Conservation (phyloP, 768 basidiomycete species). For the Lentinus tigrinus region DNA sequence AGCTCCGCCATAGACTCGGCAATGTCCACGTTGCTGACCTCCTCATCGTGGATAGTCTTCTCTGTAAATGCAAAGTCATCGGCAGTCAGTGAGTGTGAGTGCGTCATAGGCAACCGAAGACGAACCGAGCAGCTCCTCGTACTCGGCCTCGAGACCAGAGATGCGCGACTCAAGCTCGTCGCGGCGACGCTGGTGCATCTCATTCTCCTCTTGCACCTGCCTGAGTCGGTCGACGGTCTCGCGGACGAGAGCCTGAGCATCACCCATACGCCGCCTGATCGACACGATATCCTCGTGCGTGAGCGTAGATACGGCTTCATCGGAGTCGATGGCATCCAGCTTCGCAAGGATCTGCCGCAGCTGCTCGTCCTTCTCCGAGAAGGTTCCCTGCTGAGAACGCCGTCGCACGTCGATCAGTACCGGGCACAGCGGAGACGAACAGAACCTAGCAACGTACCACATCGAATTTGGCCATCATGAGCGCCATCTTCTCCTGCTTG, state of each 20-base stretch:
- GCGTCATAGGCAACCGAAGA: slow-evolving; percentile 3
- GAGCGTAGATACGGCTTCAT: slow-evolving; percentile 50
- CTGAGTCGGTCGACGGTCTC: slow-evolving; percentile 89
- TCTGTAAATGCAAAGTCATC: slow-evolving; percentile 46
- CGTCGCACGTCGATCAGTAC: background rate
- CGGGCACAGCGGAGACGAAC: background rate
- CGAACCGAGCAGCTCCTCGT: slow-evolving; percentile 93
- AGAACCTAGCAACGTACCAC: slow-evolving; percentile 50
- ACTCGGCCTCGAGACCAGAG: slow-evolving; percentile 82
- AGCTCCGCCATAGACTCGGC: slow-evolving; percentile 86
- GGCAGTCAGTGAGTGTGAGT: background rate
- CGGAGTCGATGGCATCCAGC: slow-evolving; percentile 77
- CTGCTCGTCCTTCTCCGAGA: slow-evolving; percentile 95
- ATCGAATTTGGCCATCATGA: slow-evolving; percentile 99
- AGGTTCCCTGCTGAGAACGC: slow-evolving; percentile 71
- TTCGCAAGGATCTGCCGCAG: slow-evolving; percentile 81
- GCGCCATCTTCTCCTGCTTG: slow-evolving; percentile 98
- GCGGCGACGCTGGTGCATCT: slow-evolving; percentile 74
- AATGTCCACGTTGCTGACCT: slow-evolving; percentile 78
- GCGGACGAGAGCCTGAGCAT: slow-evolving; percentile 80
- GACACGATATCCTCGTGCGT: slow-evolving; percentile 75
- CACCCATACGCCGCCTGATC: slow-evolving; percentile 85
- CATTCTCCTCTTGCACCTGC: slow-evolving; percentile 90
- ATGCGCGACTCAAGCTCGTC: slow-evolving; percentile 88
- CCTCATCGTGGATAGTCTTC: slow-evolving; percentile 89